Evolutionary conservation across 106 monocot species (phyloP), one percentile per base, ranked within the genome.

Genomic region (Dendrobium officinale): DNA sequence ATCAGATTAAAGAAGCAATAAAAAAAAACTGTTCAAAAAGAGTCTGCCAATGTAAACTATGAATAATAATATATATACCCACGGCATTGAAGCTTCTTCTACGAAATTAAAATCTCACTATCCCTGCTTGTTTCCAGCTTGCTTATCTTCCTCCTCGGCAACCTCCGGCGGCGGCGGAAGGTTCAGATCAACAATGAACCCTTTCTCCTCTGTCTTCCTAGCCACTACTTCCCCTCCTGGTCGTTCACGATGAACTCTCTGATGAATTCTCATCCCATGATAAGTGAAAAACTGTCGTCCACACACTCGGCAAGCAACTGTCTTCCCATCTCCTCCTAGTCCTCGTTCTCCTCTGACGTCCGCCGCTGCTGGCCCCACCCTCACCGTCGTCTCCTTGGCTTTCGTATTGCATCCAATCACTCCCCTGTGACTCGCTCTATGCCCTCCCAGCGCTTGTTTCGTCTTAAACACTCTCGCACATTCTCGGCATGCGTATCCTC

Each of bases 261-360:
- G 74, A 74, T 74, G 74, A 43, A 74, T n/a, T 5, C 74, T 74
- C 74, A 74, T 74, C 74, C 43, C 74, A 74, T 74, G 74, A 44
- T 74, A 74, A 4, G 74, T 74, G 3, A 18, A 22, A 49, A 48
- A 76, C 24, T 49, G 49, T 10, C 45, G 17, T n/a, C 11, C 27
- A 9, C 48, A 76, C 0, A 11, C 49, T 10, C 15, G 41, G 27
- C 45, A 76, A 51, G 19, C 17, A 37, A 66, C 26, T 1, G 17
- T 20, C 43, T n/a, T 44, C 19, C 42, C 20, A 13, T 44, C 74
- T 40, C 68, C 68, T 42, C 11, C 16, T 37, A 41, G 19, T 41
- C 64, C 8, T 31, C 31, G 31, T 31, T 24, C 20, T 64, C n/a
- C 7, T 8, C 26, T 26, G 37, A 37, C 37, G 3, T 43, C 3